These are phyloP conservation scores for Cucumis hystrix DNA, from an alignment of 306 rosid species.

Conservation along the genomic window DNA sequence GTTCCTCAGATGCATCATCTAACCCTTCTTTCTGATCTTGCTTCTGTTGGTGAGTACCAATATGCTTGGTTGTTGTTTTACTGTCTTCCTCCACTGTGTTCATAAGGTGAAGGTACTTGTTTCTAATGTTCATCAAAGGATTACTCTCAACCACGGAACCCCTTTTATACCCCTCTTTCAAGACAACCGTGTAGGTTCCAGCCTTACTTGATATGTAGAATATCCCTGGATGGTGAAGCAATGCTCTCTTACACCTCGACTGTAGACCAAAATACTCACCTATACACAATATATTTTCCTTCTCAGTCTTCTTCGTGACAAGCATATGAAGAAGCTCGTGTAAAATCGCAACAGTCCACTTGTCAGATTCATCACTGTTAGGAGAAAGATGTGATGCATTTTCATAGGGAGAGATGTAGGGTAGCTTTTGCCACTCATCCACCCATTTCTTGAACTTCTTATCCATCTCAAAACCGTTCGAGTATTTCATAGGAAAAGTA, in stretches of 20 bases:
- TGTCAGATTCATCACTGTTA: conserved; percentile 55
- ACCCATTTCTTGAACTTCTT: conserved; percentile 61
- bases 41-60: conserved; percentile 20
- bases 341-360: conserved; percentile 60
- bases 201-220: conserved; percentile 60
- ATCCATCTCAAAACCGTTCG: conserved; percentile 67
- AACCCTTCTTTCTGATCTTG: background rate
- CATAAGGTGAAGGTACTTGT: conserved; percentile 55
- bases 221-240: conserved; percentile 67
- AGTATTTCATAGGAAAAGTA: conserved; percentile 42
- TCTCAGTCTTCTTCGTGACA: conserved; percentile 60
- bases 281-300: conserved; percentile 36
- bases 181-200: conserved; percentile 55
- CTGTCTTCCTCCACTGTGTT: conserved; percentile 35
- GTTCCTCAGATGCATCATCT: conserved; percentile 14
- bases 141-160: conserved; percentile 42
- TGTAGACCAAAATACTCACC: conserved; percentile 71
- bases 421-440: conserved; percentile 64
- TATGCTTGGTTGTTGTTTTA: conserved; percentile 18
- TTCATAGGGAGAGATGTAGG: conserved; percentile 68
- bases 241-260: conserved; percentile 60
- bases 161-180: conserved; percentile 72
- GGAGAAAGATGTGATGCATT: conserved; percentile 40
- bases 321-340: conserved; percentile 74
- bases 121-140: conserved; percentile 46